Evolutionary conservation across 2,329 filamentous ascomycete species (phyloP).

Genomic region (Paraconiothyrium brasiliense): DNA sequence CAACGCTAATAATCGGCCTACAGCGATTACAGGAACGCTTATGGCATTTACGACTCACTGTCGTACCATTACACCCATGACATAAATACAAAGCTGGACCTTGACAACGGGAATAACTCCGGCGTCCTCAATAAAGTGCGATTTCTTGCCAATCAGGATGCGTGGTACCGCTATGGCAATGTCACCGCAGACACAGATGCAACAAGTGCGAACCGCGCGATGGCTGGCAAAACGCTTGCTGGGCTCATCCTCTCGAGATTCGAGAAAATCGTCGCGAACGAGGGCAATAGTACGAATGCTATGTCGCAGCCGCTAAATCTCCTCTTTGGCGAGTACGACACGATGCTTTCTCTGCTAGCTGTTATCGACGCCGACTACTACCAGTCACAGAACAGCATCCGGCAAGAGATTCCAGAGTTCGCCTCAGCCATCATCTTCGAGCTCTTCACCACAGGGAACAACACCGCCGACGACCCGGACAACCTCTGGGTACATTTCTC

Average conservation of each 20-base stretch:
- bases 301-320: conserved; percentile 55
- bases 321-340: conserved; percentile 45
- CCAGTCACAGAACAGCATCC: conserved; percentile 17
- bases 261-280: conserved; percentile 26
- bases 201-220: conserved; percentile 32
- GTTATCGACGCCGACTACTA: conserved; percentile 35
- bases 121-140: conserved; percentile 42
- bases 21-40: conserved; percentile 63
- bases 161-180: conserved; percentile 56
- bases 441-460: conserved; percentile 56
- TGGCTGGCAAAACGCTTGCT: conserved; percentile 43
- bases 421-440: conserved; percentile 49
- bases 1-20: neutral
- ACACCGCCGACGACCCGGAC: conserved; percentile 40
- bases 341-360: conserved; percentile 44
- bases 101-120: conserved; percentile 39
- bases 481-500: conserved; percentile 66
- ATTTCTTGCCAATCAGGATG: conserved; percentile 60
- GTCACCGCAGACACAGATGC: conserved; percentile 39
- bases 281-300: conserved; percentile 32
- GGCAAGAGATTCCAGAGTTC: conserved; percentile 38
- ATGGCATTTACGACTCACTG: conserved; percentile 65
- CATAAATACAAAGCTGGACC: conserved; percentile 45
- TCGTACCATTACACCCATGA: conserved; percentile 65
- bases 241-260: conserved; percentile 38